Evolutionary conservation across 225 moss, liverwort and hornwort species (phyloP).

Genomic region (Polytrichum formosum): DNA sequence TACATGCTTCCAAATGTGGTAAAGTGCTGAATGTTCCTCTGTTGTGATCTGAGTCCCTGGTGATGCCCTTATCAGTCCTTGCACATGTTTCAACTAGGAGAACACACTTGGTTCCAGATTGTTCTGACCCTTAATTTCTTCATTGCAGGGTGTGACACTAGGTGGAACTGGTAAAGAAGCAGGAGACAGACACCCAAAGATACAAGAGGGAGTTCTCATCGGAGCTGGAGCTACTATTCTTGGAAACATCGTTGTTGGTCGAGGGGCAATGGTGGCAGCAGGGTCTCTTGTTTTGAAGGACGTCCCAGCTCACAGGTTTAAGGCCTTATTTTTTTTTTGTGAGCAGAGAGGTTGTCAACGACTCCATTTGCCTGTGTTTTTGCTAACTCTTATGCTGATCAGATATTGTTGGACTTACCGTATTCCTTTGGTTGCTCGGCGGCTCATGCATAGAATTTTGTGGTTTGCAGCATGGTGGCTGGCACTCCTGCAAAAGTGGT

Average conservation of each 20-base stretch:
- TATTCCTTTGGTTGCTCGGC: slow-evolving; percentile 1
- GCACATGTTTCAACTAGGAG: no score
- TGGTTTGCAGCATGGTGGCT: slow-evolving; percentile 82
- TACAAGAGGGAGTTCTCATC: slow-evolving; percentile 88
- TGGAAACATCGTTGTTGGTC: slow-evolving; percentile 88
- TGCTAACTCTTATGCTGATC: not conserved
- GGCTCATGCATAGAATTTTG: slow-evolving; percentile 16
- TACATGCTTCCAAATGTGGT: no score
- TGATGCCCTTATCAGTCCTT: no score
- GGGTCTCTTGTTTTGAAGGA: slow-evolving; percentile 92
- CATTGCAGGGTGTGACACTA: slow-evolving; percentile 82
- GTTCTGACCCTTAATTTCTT: not conserved
- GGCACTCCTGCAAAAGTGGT: slow-evolving; percentile 95
- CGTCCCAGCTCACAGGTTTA: slow-evolving; percentile 84
- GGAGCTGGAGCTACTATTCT: slow-evolving; percentile 94
- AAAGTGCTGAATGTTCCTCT: no score
- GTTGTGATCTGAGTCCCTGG: no score
- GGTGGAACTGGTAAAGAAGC: slow-evolving; percentile 93
- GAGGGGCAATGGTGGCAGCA: slow-evolving; percentile 94
- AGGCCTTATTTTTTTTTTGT: not conserved
- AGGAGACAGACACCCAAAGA: slow-evolving; percentile 93
- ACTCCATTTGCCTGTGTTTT: no score
- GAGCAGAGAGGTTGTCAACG: no score
- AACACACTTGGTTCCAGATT: not conserved
- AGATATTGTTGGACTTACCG: not conserved